These are phyloP conservation scores for Diaporthe sp. DNA, from an alignment of 2,329 filamentous ascomycete species.

Conservation along the genomic window DNA sequence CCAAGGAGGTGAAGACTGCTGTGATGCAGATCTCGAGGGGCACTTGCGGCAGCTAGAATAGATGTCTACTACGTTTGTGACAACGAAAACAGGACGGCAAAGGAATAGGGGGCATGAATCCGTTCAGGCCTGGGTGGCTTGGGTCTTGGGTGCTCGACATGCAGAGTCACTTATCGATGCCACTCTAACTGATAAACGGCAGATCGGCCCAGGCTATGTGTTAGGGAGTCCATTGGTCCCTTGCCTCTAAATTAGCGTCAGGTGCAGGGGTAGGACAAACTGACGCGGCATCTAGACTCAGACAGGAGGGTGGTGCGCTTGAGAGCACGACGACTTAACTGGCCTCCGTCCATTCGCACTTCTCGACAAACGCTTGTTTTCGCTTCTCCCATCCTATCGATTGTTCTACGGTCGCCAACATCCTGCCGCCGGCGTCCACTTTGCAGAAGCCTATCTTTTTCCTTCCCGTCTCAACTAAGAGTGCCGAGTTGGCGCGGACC, in stretches of 20 bases:
- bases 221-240: conserved; percentile 1
- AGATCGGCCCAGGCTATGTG: not conserved
- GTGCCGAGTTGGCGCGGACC: conserved; percentile 18
- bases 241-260: conserved; percentile 19
- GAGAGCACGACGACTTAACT: conserved; percentile 3
- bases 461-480: not conserved
- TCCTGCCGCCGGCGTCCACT: not conserved
- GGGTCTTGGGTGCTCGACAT: not conserved
- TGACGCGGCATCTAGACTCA: conserved; percentile 35
- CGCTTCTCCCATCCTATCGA: conserved; percentile 11
- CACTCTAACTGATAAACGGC: conserved; percentile 25
- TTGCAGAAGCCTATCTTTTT: not conserved
- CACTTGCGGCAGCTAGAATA: not conserved
- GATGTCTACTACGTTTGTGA: not conserved
- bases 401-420: not conserved
- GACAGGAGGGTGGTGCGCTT: conserved; percentile 8
- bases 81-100: conserved; percentile 3
- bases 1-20: not conserved
- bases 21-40: not conserved
- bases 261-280: conserved; percentile 22
- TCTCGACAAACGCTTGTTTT: not conserved
- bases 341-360: conserved; percentile 22
- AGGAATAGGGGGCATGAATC: conserved; percentile 25
- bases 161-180: conserved; percentile 18
- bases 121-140: conserved; percentile 5